Evolutionary conservation across 2,329 filamentous ascomycete genomes (phyloP).

Genomic region (Metarhizium humberi): DNA sequence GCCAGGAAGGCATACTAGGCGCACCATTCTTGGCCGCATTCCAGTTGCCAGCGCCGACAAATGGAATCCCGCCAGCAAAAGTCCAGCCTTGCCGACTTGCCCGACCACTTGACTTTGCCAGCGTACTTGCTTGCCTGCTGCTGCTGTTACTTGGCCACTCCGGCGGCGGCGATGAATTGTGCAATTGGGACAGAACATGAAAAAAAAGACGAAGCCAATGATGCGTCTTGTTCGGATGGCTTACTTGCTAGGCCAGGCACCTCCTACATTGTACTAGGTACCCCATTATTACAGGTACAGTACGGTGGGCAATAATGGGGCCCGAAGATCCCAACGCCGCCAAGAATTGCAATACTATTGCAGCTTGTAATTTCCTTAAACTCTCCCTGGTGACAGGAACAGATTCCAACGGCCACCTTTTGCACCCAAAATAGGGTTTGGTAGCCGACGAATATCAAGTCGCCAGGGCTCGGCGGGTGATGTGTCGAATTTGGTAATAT

Average conservation of each 20-base stretch:
- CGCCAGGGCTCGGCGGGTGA: not conserved
- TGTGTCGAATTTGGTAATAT: not conserved
- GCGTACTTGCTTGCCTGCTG: no score
- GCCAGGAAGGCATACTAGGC: no score
- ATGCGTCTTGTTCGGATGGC: no score
- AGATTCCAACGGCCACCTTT: not conserved
- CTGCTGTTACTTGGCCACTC: not conserved
- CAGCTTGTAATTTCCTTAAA: not conserved
- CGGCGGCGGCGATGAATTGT: no score
- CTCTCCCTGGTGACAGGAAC: not conserved
- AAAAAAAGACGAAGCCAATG: no score
- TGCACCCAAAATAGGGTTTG: not conserved
- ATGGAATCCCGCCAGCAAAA: conserved; percentile 4
- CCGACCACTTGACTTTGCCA: not conserved
- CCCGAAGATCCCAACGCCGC: not conserved
- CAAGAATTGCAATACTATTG: not conserved
- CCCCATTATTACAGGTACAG: no score
- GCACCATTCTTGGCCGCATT: conserved; percentile 4
- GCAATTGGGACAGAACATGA: no score
- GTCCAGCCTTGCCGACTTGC: not conserved
- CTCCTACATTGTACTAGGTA: no score
- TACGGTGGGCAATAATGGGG: not conserved
- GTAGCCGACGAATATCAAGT: not conserved
- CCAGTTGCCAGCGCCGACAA: conserved; percentile 6
- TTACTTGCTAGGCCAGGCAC: no score